These are phyloP conservation scores for Carex scoparia DNA, from an alignment of 176 grass and related monocot genomes.

Conservation along the genomic window DNA sequence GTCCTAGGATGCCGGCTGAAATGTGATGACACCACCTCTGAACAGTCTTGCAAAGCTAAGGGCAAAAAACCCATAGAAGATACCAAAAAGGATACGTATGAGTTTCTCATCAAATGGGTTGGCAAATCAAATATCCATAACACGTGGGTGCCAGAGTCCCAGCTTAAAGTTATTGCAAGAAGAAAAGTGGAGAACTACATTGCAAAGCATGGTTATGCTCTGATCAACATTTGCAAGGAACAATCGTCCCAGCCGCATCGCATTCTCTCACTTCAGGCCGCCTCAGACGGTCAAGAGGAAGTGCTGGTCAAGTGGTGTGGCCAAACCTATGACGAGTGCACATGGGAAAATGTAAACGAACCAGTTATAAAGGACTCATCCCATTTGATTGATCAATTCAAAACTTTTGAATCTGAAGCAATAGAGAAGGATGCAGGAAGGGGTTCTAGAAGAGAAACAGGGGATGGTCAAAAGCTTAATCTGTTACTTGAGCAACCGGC, in stretches of 20 bases:
- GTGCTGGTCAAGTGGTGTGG: constrained; percentile 90
- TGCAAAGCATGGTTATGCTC: constrained; percentile 61
- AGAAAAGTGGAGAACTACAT: constrained; percentile 96
- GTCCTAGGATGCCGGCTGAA: constrained; percentile 78
- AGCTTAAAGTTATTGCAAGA: constrained; percentile 79
- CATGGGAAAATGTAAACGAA: constrained; percentile 95
- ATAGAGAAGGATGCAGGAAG: constrained; percentile 51
- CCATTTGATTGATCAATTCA: constrained; percentile 74
- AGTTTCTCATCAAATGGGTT: constrained; percentile 95
- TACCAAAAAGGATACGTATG: constrained; percentile 28
- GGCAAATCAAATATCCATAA: constrained; percentile 91
- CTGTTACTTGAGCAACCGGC: constrained; percentile 73
- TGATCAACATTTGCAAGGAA: constrained; percentile 90
- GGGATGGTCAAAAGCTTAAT: constrained; percentile 51
- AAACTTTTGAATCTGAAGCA: constrained; percentile 55
- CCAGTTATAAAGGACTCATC: constrained; percentile 58
- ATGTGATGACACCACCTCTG: constrained; percentile 27
- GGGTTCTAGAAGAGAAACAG: constrained; percentile 36
- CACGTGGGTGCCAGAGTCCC: constrained; percentile 77
- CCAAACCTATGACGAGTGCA: constrained; percentile 90
- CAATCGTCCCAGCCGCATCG: constrained; percentile 82
- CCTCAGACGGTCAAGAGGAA: constrained; percentile 48
- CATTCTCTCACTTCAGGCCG: constrained; percentile 54
- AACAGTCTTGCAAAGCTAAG: constrained; percentile 29
- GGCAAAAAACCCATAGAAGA: background rate